phyloP scores from a whole-genome alignment of 352 stramenopile species.

The Pelagophyceae sp. region DNA sequence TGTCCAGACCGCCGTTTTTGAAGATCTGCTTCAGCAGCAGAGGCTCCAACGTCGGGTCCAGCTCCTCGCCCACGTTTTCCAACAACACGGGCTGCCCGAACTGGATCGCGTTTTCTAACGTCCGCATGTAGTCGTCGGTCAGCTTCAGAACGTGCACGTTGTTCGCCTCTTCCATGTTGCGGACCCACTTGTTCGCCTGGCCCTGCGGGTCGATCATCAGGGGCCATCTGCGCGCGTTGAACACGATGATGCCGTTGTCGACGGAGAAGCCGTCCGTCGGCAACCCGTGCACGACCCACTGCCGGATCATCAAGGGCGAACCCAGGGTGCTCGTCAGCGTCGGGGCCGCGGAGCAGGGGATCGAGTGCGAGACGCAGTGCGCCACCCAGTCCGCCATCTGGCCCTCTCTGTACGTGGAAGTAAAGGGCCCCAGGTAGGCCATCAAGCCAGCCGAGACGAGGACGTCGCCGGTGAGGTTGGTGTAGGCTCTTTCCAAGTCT shows the following conservation, averaged over 20 bases:
- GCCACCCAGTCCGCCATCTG: conserved; percentile 61
- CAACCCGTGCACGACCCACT: conserved; percentile 86
- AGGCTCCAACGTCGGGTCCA: conserved; percentile 84
- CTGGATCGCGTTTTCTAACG: conserved; percentile 85
- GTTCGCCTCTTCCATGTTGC: conserved; percentile 78
- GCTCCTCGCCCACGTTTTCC: conserved; percentile 80
- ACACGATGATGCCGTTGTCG: conserved; percentile 87
- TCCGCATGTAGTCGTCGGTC: conserved; percentile 74
- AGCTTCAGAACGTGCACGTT: conserved; percentile 84
- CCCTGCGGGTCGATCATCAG: conserved; percentile 88
- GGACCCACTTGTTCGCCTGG: conserved; percentile 87
- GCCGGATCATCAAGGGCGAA: conserved; percentile 74
- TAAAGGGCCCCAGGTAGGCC: conserved; percentile 83
- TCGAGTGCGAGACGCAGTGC: not conserved
- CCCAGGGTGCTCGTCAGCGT: conserved; percentile 43
- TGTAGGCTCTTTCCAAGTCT: conserved; percentile 62
- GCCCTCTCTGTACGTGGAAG: conserved; percentile 73
- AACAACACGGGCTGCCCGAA: conserved; percentile 80
- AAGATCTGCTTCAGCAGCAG: conserved; percentile 83
- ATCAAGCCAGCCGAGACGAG: conserved; percentile 79
- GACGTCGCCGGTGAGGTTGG: conserved; percentile 77
- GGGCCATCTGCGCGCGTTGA: conserved; percentile 82
- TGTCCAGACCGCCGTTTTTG: conserved; percentile 70
- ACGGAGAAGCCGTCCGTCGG: conserved; percentile 82
- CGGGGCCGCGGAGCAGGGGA: not conserved